Base-by-base conservation (phyloP, 345 rosid species). In the Gossypium raimondii region DNA sequence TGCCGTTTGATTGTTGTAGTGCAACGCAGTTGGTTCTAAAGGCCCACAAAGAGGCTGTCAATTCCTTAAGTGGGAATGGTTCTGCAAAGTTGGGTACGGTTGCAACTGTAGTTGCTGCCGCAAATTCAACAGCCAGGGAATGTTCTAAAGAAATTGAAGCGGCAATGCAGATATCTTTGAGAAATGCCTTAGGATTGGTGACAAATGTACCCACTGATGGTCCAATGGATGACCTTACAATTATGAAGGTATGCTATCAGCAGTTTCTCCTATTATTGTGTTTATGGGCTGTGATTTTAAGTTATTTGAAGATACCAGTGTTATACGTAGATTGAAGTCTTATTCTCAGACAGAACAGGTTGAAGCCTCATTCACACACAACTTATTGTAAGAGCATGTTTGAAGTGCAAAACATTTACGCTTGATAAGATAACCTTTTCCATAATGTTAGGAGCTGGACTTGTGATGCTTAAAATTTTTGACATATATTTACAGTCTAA, bases 91-190 rank as follows among this genome's bases (percentile, higher is more conserved):
- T 96, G 70, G 99, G 99, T 70, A 93, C 95, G 0, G 94, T 96
- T 72, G 98, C 99, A 27, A 79, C 98, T 16, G 98, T 93, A 60
- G 98, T 96, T 80, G 94, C 97, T 41, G 97, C 98, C 72, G 99
- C 99, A 29, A 96, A 96, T 89, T 93, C 99, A 77, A 96, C 95
- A 41, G 97, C 99, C 25, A 68, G 70, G 81, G 97, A 93, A 86
- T 88, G 97, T 80, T 92, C 99, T 66, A 96, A 87, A 84, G 99
- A 96, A 83, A 96, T 96, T 76, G 97, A 96, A 87, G 92, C 92
- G 11, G 99, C 99, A 75, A 96, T 96, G 99, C 97, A 96, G 86
- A 86, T 96, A 67, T 93, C 97, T 67, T 85, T 96, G 90, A 96
- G 97, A 86, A 96, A 89, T 85, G 91, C 98, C 24, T 79, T 96